Percentiles rank a stretch among this genome's conserved stretches.
These are phyloP conservation scores for Leucogyrophana mollusca DNA, from an alignment of 768 basidiomycete species.

Conservation along the genomic window DNA sequence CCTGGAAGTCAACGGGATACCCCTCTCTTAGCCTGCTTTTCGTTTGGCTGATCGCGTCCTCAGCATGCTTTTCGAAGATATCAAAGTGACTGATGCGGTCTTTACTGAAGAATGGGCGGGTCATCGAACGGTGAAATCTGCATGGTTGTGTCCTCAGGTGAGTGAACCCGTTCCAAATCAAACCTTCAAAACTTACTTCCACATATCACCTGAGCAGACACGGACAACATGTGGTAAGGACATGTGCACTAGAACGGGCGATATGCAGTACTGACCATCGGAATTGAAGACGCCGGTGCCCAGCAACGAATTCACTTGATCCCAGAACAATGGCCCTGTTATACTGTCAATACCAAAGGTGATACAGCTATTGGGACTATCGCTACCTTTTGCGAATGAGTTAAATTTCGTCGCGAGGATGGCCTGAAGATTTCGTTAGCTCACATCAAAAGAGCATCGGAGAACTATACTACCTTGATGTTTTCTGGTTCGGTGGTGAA, in stretches of 20 bases:
- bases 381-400: slow-evolving; percentile 34
- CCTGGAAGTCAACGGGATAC: slow-evolving; percentile 43
- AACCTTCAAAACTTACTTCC: slow-evolving; percentile 37
- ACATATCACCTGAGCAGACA: slow-evolving; percentile 27
- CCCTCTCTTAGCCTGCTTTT: slow-evolving; percentile 33
- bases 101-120: slow-evolving; percentile 40
- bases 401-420: slow-evolving; percentile 37
- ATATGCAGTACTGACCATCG: slow-evolving; percentile 25
- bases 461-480: slow-evolving; percentile 28
- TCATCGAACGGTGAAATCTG: slow-evolving; percentile 43
- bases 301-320: slow-evolving; percentile 25
- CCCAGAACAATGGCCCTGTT: slow-evolving; percentile 21
- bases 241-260: not conserved
- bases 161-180: too few species aligned
- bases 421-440: slow-evolving; percentile 21
- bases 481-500: slow-evolving; percentile 38
- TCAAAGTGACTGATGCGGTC: slow-evolving; percentile 41
- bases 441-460: not conserved
- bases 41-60: slow-evolving; percentile 30
- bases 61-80: slow-evolving; percentile 36
- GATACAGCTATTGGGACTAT: not conserved
- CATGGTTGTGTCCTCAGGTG: not conserved
- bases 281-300: slow-evolving; percentile 43
- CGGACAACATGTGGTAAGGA: not conserved
- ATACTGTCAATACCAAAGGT: not conserved